Evolutionary conservation across 2,329 filamentous ascomycete genomes (phyloP).

Genomic region (Fusarium napiforme): DNA sequence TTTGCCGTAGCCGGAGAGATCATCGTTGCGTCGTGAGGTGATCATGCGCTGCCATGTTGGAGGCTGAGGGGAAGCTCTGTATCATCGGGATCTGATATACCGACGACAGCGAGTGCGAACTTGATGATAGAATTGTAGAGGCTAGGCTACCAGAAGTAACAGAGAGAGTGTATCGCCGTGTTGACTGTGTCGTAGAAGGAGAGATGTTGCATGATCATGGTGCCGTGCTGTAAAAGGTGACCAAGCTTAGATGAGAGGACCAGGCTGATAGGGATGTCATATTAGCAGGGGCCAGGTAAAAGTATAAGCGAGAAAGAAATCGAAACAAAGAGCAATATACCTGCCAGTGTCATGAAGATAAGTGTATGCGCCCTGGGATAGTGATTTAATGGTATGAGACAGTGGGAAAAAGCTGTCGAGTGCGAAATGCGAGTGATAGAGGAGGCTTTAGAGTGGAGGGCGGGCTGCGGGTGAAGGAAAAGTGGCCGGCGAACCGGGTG

Average conservation of each 20-base stretch:
- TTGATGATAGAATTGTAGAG: too few species aligned
- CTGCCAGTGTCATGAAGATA: background rate
- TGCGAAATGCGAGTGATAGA: slow-evolving; percentile 32
- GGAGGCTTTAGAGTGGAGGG: slow-evolving; percentile 34
- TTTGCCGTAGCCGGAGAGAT: background rate
- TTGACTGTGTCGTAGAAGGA: background rate
- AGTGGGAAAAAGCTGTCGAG: slow-evolving; percentile 12
- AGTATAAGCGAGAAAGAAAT: background rate
- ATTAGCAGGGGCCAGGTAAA: slow-evolving; percentile 14
- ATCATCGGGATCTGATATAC: slow-evolving; percentile 4
- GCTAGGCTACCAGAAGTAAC: background rate
- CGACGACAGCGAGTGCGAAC: slow-evolving; percentile 1
- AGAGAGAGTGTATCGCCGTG: background rate
- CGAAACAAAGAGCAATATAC: background rate
- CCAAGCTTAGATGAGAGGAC: slow-evolving; percentile 32
- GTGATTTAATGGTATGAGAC: background rate
- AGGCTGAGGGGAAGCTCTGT: slow-evolving; percentile 35
- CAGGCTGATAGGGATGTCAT: slow-evolving; percentile 24
- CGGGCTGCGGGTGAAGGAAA: slow-evolving; percentile 33
- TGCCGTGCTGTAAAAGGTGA: slow-evolving; percentile 15
- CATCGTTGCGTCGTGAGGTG: slow-evolving; percentile 6
- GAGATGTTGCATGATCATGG: slow-evolving; percentile 7
- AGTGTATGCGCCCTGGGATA: background rate
- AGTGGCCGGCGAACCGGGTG: slow-evolving; percentile 40
- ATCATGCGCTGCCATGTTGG: slow-evolving; percentile 23